Evolutionary conservation across 2,329 filamentous ascomycete species (phyloP), one percentile per base, ranked within the genome.

Genomic region (Calycina marina): DNA sequence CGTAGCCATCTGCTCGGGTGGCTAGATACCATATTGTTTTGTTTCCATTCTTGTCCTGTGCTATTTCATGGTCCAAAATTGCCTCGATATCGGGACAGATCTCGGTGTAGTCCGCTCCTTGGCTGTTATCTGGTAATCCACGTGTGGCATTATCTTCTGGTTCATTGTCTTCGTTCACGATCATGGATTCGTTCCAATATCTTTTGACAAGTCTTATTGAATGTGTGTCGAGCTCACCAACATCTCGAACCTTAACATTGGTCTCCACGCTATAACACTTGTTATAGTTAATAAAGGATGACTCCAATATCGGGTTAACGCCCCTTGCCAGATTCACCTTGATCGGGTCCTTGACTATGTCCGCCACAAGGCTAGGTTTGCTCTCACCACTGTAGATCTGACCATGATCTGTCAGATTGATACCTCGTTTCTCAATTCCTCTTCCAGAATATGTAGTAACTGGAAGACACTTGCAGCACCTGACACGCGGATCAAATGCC

Each of bases 181-280:
- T n/a, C n/a, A n/a, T n/a, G n/a, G n/a, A n/a, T n/a, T n/a, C n/a
- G n/a, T n/a, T n/a, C n/a, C n/a, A n/a, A n/a, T n/a, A n/a, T n/a
- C n/a, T n/a, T n/a, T n/a, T n/a, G n/a, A n/a, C n/a, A n/a, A n/a
- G n/a, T 12, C 20, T 35, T 18, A 27, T 30, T 5, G 44, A 46
- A 4, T 39, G 28, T 4, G 14, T 14, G 28, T 47, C 39, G 6
- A 50, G 32, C 9, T 25, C 20, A 1, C 47, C 47, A 15, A 48
- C 31, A 13, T 49, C 42, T 20, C 34, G 40, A 18, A 48, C 43
- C 22, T 46, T 48, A n/a, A 46, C 40, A 25, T 48, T 42, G 2
- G 35, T 32, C 22, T 48, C 43, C 0, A 46, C 40, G 5, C 36
- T 42, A 22, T 46, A 46, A 0, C 37, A 26, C 26, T 36, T 34